A percentile compares a stretch with the other conserved stretches of the same genome.
These are phyloP conservation scores for Irpex sp. DNA, from an alignment of 1,284 basidiomycete genomes.

Conservation along the genomic window DNA sequence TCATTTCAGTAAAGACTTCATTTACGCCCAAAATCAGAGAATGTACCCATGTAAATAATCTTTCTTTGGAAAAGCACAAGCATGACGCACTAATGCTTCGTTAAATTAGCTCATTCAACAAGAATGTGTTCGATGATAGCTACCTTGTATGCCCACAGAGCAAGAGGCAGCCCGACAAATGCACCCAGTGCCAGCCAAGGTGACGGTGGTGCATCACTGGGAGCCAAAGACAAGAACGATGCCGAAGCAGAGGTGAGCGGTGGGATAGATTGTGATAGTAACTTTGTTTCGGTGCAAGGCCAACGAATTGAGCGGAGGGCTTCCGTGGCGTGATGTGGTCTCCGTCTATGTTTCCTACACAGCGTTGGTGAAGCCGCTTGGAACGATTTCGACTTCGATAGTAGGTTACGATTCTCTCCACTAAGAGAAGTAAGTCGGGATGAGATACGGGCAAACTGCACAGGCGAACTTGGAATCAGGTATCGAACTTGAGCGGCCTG, in stretches of 20 bases:
- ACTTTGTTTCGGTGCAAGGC: too few relatives aligned
- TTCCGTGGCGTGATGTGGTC: too few relatives aligned
- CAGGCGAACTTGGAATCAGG: too few relatives aligned
- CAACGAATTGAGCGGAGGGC: too few relatives aligned
- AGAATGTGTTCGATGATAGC: neutral
- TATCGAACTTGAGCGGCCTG: too few relatives aligned
- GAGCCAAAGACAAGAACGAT: neutral
- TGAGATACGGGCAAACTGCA: too few relatives aligned
- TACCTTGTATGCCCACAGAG: neutral
- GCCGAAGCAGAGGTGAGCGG: neutral
- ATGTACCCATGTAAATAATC: constrained; percentile 49
- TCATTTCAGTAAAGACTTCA: too few relatives aligned
- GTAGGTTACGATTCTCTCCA: too few relatives aligned
- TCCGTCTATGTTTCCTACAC: too few relatives aligned
- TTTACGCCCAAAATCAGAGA: neutral
- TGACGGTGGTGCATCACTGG: neutral
- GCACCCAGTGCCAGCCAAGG: neutral
- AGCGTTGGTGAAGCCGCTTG: too few relatives aligned
- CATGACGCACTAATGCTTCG: constrained; percentile 36
- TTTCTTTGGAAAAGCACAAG: constrained; percentile 47
- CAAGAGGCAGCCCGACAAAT: neutral
- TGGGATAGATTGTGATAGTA: neutral
- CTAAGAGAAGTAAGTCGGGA: too few relatives aligned
- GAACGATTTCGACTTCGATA: too few relatives aligned
- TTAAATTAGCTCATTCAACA: neutral